These are phyloP conservation scores for Williopsis jadinii DNA, from an alignment of 1,139 yeast species.

Conservation along the genomic window DNA sequence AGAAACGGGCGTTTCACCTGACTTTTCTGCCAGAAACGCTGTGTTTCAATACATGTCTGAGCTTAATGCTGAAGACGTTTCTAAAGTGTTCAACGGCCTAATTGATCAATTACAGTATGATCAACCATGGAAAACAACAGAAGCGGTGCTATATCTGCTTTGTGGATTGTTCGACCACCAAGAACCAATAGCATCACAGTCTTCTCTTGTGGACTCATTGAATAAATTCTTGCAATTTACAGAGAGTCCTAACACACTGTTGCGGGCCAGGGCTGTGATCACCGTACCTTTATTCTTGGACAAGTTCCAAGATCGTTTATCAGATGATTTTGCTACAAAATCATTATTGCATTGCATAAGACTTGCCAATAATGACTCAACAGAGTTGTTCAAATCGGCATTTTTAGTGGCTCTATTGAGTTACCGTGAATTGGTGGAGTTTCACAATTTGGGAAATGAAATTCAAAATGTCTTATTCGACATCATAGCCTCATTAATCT, in stretches of 20 bases:
- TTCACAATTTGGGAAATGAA: slow-evolving; percentile 25
- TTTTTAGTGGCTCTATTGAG: slow-evolving; percentile 48
- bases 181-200: neutral
- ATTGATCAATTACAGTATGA: slow-evolving; percentile 5
- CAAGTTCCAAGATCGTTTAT: slow-evolving; percentile 34
- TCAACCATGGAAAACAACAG: slow-evolving; percentile 24
- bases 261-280: slow-evolving; percentile 40
- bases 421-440: slow-evolving; percentile 42
- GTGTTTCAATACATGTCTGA: slow-evolving; percentile 44
- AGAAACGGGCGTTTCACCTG: slow-evolving; percentile 57
- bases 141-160: slow-evolving; percentile 26
- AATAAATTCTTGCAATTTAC: slow-evolving; percentile 6
- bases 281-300: slow-evolving; percentile 51
- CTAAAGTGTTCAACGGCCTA: slow-evolving; percentile 3
- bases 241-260: slow-evolving; percentile 14
- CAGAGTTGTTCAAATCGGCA: slow-evolving; percentile 34
- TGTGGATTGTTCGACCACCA: slow-evolving; percentile 17
- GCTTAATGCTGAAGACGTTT: slow-evolving; percentile 30
- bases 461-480: slow-evolving; percentile 33
- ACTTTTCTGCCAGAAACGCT: slow-evolving; percentile 45
- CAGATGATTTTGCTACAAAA: slow-evolving; percentile 33
- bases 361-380: slow-evolving; percentile 8
- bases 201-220: slow-evolving; percentile 7
- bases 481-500: slow-evolving; percentile 39
- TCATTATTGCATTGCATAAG: slow-evolving; percentile 11